A percentile compares a stretch with the other conserved stretches of the same genome.
Conservation (phyloP, 352 stramenopile species). For the Globisporangium polare region DNA sequence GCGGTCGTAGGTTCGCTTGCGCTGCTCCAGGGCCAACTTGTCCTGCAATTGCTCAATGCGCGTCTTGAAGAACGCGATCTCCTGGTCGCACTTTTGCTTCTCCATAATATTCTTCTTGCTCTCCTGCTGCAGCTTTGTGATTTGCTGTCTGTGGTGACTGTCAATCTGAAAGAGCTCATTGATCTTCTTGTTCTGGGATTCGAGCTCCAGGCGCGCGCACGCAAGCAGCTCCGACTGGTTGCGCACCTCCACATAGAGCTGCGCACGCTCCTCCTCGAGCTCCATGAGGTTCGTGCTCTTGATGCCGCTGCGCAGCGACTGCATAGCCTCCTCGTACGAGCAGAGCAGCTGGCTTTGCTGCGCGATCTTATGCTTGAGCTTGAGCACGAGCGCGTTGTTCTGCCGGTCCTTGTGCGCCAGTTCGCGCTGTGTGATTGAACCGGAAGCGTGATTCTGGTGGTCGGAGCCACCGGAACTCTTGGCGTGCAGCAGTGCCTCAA, state of each 20-base stretch:
- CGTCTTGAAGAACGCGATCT: conserved; percentile 33
- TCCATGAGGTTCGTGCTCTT: conserved; percentile 58
- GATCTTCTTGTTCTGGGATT: conserved; percentile 27
- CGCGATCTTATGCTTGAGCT: conserved; percentile 46
- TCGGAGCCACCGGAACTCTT: conserved; percentile 21
- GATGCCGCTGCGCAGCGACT: conserved; percentile 38
- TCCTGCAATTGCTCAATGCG: conserved; percentile 38
- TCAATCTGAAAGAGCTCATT: conserved; percentile 26
- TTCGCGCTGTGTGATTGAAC: conserved; percentile 24
- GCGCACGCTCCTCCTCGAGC: conserved; percentile 50
- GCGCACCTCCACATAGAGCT: conserved; percentile 41
- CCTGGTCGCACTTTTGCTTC: conserved; percentile 47
- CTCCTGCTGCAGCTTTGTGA: conserved; percentile 37
- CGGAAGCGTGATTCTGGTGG: conserved; percentile 2
- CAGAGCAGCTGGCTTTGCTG: conserved; percentile 49
- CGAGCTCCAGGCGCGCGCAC: conserved; percentile 25
- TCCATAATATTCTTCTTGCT: conserved; percentile 31
- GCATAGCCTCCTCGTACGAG: conserved; percentile 59
- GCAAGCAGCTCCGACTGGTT: conserved; percentile 29
- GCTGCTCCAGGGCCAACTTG: conserved; percentile 39
- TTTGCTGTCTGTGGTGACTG: conserved; percentile 24
- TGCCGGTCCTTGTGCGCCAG: conserved; percentile 45
- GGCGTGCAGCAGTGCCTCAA: conserved; percentile 47
- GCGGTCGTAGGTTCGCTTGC: conserved; percentile 52
- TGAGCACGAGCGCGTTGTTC: conserved; percentile 41